phyloP scores from a whole-genome alignment of 148 eudicot genomes.

The Vaccinium macrocarpon region DNA sequence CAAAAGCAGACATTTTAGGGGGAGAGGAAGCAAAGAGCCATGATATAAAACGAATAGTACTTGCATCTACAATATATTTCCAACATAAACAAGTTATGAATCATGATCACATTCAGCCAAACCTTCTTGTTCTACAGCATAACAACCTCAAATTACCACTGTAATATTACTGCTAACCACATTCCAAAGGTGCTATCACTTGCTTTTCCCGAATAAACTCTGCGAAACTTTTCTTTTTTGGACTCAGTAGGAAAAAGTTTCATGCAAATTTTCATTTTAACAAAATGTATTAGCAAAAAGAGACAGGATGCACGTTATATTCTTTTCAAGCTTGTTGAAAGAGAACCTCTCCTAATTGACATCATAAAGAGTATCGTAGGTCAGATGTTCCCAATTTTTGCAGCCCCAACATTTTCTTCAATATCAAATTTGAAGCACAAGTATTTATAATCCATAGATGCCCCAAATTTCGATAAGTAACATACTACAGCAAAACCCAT shows the following conservation, averaged over 20 bases:
- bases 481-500: neutral
- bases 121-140: neutral
- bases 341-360: conserved; percentile 3
- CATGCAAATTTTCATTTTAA: neutral
- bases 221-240: neutral
- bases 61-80: neutral
- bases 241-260: neutral
- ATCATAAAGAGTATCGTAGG: neutral
- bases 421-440: neutral
- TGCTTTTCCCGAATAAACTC: neutral
- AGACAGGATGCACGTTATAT: neutral
- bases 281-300: neutral
- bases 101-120: neutral
- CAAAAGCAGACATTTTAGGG: neutral
- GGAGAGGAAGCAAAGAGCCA: neutral
- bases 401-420: neutral
- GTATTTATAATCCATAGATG: neutral
- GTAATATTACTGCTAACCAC: neutral
- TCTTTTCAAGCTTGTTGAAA: neutral
- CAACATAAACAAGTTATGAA: too few species aligned
- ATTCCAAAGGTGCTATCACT: neutral
- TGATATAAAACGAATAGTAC: neutral
- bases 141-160: neutral
- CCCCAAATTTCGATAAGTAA: neutral
- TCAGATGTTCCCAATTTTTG: neutral